Evolutionary conservation across 169 alveolate genomes (phyloP), one percentile per base, ranked within the genome.

Genomic region (Ichthyophthirius multifiliis): DNA sequence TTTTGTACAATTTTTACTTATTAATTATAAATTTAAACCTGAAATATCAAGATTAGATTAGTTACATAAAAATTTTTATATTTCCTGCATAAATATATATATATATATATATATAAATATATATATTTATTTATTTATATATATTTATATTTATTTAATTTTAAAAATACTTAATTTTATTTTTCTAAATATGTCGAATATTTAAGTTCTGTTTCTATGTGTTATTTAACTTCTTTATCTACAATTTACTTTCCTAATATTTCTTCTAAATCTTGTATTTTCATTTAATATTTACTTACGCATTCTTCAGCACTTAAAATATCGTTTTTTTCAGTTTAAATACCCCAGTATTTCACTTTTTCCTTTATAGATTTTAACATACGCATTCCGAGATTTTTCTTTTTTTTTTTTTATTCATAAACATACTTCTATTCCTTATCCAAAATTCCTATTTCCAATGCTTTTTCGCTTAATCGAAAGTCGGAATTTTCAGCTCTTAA

Each of bases 401-500:
- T 6, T 43, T 37, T 65, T 23, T 27, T 4, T 27, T 74, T 82
- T 41, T 46, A 4, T 15, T 32, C 41, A 64, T 80, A 80, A 4
- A 47, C 10, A 4, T 27, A 16, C 20, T 9, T 27, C 27, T 81
- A 43, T 23, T 43, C 73, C 13, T 90, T 76, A 10, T 86, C 71
- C 3, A 94, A 65, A 15, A 94, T 80, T 1, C 97, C 98, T 34
- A 89, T 47, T n/a, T 89, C 76, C 27, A 82, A 63, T 10, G 94
- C 98, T 83, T 84, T 86, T 20, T 83, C 85, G 9, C 94, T 84
- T 65, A 95, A 86, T 79, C 98, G 88, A 65, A 92, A 83, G 77
- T 94, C 97, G 13, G 92, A 85, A 45, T 95, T 95, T 74, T 94
- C 98, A 7, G 95, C 90, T 39, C 98, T 85, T 37, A 89, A 79